Conservation (phyloP, 2,329 filamentous ascomycete genomes). For the Penicillium frequentans region DNA sequence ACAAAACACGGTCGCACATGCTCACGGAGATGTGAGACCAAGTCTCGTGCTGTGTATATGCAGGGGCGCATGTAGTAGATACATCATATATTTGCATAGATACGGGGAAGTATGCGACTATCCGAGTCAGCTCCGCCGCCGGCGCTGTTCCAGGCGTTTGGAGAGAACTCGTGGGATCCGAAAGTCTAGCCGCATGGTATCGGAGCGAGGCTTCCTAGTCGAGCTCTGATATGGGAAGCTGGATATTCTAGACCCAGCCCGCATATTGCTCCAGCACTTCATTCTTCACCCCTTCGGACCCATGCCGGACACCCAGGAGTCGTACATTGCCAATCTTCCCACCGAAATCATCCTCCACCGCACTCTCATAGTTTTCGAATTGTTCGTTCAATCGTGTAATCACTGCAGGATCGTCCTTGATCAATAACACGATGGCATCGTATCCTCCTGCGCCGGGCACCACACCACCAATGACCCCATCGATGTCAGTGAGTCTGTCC, state of each 20-base stretch:
- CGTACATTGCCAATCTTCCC: conserved; percentile 47
- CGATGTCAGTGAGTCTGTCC: conserved; percentile 68
- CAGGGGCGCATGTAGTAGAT: neutral
- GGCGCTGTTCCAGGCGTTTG: neutral
- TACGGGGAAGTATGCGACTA: neutral
- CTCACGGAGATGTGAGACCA: neutral
- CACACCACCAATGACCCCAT: conserved; percentile 85
- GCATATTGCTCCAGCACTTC: conserved; percentile 41
- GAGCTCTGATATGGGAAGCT: neutral
- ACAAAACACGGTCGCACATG: neutral
- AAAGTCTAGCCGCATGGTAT: neutral
- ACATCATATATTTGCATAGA: neutral
- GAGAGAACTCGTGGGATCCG: neutral
- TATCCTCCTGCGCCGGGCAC: conserved; percentile 93
- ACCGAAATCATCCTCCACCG: conserved; percentile 44
- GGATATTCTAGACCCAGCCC: conserved; percentile 33
- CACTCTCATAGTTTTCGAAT: conserved; percentile 64
- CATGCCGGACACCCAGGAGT: conserved; percentile 47
- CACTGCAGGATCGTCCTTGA: conserved; percentile 70
- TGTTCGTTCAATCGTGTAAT: conserved; percentile 60
- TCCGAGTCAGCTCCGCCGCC: neutral
- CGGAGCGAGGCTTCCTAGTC: neutral
- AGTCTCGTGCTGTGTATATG: neutral
- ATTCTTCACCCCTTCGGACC: conserved; percentile 46
- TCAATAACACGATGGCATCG: conserved; percentile 80